Percentiles rank a stretch among this genome's conserved stretches.
These are phyloP conservation scores for Striga hermonthica DNA, from an alignment of 305 asterid species.

Conservation along the genomic window DNA sequence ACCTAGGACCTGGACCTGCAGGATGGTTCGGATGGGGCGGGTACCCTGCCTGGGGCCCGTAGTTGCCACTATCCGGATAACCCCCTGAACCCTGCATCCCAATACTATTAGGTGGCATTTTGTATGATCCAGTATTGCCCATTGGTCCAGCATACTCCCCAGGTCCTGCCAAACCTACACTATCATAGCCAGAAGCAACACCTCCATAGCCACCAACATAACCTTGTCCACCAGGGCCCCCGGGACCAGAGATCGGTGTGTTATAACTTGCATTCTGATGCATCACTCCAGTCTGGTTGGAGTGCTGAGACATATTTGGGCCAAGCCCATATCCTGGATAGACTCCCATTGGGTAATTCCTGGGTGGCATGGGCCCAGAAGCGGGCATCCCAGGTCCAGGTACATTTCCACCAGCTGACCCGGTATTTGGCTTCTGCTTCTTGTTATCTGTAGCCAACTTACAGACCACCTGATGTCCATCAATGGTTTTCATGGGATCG, in stretches of 20 bases:
- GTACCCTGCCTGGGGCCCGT: constrained; percentile 48
- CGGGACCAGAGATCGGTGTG: constrained; percentile 47
- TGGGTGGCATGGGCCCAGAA: constrained; percentile 44
- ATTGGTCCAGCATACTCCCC: constrained; percentile 42
- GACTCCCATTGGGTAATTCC: constrained; percentile 55
- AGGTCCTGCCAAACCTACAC: constrained; percentile 44
- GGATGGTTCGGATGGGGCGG: constrained; percentile 59
- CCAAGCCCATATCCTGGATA: constrained; percentile 58
- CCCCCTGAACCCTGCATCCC: constrained; percentile 74
- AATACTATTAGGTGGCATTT: constrained; percentile 60
- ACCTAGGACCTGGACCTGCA: constrained; percentile 68
- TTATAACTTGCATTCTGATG: constrained; percentile 55
- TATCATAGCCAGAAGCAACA: constrained; percentile 42
- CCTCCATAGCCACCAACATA: constrained; percentile 55
- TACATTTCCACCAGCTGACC: constrained; percentile 50
- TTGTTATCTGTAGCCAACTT: constrained; percentile 89
- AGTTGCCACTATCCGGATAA: constrained; percentile 68
- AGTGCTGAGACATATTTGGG: constrained; percentile 59
- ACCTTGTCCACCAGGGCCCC: constrained; percentile 59
- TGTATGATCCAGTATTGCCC: constrained; percentile 45
- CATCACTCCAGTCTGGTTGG: constrained; percentile 55
- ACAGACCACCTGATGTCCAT: constrained; percentile 88
- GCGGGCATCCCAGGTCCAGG: constrained; percentile 45
- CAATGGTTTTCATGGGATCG: constrained; percentile 73
- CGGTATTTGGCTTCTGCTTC: constrained; percentile 62